Conservation (phyloP, 2,329 filamentous ascomycete species). For the Curvularia verruculosa region DNA sequence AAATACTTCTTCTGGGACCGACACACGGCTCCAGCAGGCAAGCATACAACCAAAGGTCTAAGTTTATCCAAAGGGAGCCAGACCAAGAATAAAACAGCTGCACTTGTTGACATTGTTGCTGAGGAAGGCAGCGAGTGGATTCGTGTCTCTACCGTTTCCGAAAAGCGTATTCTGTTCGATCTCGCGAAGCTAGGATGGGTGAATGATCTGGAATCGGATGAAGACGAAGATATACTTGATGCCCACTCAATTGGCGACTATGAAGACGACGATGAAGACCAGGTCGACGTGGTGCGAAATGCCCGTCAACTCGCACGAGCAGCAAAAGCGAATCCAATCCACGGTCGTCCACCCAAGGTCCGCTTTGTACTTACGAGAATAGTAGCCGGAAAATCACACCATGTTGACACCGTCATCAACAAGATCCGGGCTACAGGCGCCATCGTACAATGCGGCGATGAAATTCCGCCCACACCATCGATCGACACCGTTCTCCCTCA, state of each 20-base stretch:
- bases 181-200: slow-evolving; percentile 70
- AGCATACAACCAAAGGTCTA: slow-evolving; percentile 34
- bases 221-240: slow-evolving; percentile 50
- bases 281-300: slow-evolving; percentile 65
- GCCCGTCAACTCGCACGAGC: slow-evolving; percentile 65
- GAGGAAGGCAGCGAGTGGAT: slow-evolving; percentile 69
- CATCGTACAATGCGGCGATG: slow-evolving; percentile 39
- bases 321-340: slow-evolving; percentile 61
- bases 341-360: slow-evolving; percentile 65
- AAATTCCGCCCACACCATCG: slow-evolving; percentile 30
- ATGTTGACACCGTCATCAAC: slow-evolving; percentile 63
- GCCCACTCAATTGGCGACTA: slow-evolving; percentile 21
- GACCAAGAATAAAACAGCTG: slow-evolving; percentile 56
- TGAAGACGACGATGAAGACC: slow-evolving; percentile 59
- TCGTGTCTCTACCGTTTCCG: slow-evolving; percentile 70
- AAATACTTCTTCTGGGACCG: slow-evolving; percentile 47
- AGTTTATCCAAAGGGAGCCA: slow-evolving; percentile 41
- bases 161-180: slow-evolving; percentile 69
- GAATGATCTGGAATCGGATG: slow-evolving; percentile 55
- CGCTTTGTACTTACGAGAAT: slow-evolving; percentile 68
- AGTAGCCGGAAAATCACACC: slow-evolving; percentile 54
- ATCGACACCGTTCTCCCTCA: slow-evolving; percentile 36
- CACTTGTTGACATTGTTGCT: slow-evolving; percentile 68
- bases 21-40: slow-evolving; percentile 23
- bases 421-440: slow-evolving; percentile 61